phyloP scores from a whole-genome alignment of 768 basidiomycete genomes.

The Mycena indigotica region DNA sequence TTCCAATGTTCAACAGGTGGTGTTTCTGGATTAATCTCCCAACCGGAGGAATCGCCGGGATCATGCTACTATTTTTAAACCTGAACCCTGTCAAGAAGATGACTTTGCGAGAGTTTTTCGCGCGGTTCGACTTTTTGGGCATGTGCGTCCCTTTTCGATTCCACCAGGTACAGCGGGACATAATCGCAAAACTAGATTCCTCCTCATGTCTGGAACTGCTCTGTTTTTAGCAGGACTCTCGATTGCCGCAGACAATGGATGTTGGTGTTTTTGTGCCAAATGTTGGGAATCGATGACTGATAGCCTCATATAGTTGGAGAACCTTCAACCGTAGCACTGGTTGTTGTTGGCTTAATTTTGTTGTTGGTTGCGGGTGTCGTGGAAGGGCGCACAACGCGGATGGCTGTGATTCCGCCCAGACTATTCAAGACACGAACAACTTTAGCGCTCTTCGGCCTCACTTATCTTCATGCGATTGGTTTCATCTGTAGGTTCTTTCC shows the following conservation, averaged over 20 bases:
- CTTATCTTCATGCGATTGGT: constrained; percentile 5
- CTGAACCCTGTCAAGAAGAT: constrained; percentile 7
- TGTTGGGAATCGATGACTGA: not conserved
- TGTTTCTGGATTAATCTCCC: constrained; percentile 14
- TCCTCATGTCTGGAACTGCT: constrained; percentile 12
- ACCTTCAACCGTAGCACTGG: constrained; percentile 4
- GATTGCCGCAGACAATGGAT: constrained; percentile 11
- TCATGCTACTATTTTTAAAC: constrained; percentile 12
- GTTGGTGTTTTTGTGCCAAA: not conserved
- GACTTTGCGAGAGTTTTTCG: constrained; percentile 9
- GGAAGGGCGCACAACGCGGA: constrained; percentile 11
- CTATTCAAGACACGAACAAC: constrained; percentile 15
- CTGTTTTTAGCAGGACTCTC: constrained; percentile 12
- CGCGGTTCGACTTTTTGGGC: constrained; percentile 13
- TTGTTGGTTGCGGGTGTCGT: constrained; percentile 4
- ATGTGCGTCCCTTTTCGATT: constrained; percentile 1
- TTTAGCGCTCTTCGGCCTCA: constrained; percentile 10
- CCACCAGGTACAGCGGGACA: not conserved
- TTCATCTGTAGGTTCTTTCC: constrained; percentile 9
- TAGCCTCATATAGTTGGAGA: constrained; percentile 2
- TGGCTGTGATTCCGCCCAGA: constrained; percentile 14
- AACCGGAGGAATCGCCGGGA: constrained; percentile 8
- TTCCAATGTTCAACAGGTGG: not conserved
- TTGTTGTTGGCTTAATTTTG: constrained; percentile 6
- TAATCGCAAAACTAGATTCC: not conserved